Evolutionary conservation across 352 stramenopile genomes (phyloP).

Genomic region (Globisporangium parvum): DNA sequence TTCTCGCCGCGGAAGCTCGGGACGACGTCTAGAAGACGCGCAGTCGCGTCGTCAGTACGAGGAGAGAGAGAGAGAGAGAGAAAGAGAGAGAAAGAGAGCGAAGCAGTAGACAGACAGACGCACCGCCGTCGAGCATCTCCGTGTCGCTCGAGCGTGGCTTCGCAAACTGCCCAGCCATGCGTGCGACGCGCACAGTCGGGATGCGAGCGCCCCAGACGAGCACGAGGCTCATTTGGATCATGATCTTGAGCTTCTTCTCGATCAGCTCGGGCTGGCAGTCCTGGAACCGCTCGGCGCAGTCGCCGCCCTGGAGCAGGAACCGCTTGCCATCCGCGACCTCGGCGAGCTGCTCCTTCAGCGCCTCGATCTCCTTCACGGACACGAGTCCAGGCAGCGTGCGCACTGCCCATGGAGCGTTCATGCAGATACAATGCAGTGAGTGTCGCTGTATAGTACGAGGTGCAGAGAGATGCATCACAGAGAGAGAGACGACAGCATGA

Average conservation of each 20-base stretch:
- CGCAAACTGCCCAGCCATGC: conserved; percentile 98
- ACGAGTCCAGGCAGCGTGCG: conserved; percentile 88
- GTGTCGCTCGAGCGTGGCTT: conserved; percentile 95
- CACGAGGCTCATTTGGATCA: conserved; percentile 97
- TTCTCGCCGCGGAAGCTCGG: conserved; percentile 97
- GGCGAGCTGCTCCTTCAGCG: conserved; percentile 87
- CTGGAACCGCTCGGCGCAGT: conserved; percentile 97
- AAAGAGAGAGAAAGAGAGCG: not conserved
- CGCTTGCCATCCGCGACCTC: conserved; percentile 94
- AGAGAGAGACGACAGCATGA: not conserved
- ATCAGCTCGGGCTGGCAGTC: conserved; percentile 84
- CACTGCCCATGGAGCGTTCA: conserved; percentile 33
- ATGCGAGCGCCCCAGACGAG: conserved; percentile 97
- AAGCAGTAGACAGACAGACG: conserved; percentile 1
- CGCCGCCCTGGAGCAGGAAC: conserved; percentile 97
- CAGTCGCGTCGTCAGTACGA: not conserved
- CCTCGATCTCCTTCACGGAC: conserved; percentile 94
- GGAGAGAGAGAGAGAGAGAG: not conserved
- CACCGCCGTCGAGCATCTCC: conserved; percentile 90
- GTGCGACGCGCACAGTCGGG: conserved; percentile 94
- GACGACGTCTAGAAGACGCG: conserved; percentile 64
- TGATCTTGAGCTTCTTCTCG: conserved; percentile 92
- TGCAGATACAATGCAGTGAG: not conserved
- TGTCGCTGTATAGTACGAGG: not conserved
- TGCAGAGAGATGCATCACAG: not conserved